Percentiles rank a stretch among this genome's conserved stretches.
Conservation (phyloP, 345 rosid species). For the Alliaria petiolata region DNA sequence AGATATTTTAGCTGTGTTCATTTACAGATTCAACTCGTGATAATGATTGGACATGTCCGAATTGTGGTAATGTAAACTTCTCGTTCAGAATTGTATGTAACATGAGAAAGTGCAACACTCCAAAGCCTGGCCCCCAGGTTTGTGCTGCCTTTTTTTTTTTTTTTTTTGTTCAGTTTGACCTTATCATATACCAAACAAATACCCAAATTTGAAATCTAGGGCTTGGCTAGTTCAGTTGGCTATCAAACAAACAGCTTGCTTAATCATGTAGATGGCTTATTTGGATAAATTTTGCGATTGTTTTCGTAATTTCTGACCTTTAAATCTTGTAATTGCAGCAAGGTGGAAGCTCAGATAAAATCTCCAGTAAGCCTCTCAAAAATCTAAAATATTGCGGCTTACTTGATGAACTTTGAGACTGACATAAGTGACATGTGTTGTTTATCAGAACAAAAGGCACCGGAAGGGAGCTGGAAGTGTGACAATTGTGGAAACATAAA, state of each 20-base stretch:
- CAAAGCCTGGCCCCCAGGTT: constrained; percentile 97
- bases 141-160: constrained; percentile 32
- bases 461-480: constrained; percentile 99
- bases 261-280: neutral
- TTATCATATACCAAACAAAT: neutral
- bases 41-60: constrained; percentile 97
- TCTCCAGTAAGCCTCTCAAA: constrained; percentile 56
- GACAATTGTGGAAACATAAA: constrained; percentile 93
- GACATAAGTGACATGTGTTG: constrained; percentile 1
- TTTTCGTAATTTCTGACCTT: neutral
- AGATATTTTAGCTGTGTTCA: neutral
- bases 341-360: constrained; percentile 73
- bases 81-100: constrained; percentile 93
- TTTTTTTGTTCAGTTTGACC: neutral
- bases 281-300: neutral
- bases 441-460: constrained; percentile 83
- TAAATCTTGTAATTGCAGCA: constrained; percentile 39
- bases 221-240: constrained; percentile 3
- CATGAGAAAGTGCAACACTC: constrained; percentile 99
- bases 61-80: constrained; percentile 94
- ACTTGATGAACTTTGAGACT: constrained; percentile 19
- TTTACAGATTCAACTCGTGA: constrained; percentile 71
- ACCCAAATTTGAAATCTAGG: neutral
- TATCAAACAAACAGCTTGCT: neutral
- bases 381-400: neutral